Evolutionary conservation across 176 grass and related monocot genomes (phyloP).

Genomic region (Aechmea fasciata): DNA sequence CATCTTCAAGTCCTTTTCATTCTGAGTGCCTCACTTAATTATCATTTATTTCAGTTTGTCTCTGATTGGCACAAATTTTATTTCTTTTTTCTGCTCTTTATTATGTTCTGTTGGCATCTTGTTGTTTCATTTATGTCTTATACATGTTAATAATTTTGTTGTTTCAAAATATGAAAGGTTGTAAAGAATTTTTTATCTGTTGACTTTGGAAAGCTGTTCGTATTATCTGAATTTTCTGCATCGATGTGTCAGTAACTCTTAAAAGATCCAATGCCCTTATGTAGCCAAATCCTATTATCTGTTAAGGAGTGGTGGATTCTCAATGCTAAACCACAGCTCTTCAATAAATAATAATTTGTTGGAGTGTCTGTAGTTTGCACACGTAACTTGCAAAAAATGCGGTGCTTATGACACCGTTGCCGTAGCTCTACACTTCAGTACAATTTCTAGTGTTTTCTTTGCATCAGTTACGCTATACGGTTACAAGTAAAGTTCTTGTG

Average conservation of each 20-base stretch:
- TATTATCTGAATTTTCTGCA: not conserved
- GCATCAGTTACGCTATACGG: no score
- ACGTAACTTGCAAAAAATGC: no score
- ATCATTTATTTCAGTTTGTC: not conserved
- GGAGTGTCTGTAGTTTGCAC: no score
- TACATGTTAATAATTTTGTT: not conserved
- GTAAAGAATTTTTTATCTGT: not conserved
- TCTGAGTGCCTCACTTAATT: conserved; percentile 28
- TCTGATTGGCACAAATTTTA: not conserved
- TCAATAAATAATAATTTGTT: no score
- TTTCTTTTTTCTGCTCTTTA: not conserved
- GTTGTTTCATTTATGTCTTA: not conserved
- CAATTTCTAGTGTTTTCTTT: no score
- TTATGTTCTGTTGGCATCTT: not conserved
- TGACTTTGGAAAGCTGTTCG: not conserved
- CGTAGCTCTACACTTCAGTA: no score
- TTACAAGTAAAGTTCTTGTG: no score
- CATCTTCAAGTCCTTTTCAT: conserved; percentile 56
- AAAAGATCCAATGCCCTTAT: no score
- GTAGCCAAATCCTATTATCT: no score
- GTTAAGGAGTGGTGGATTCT: no score
- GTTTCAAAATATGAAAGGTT: not conserved
- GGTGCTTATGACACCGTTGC: no score
- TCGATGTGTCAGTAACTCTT: not conserved
- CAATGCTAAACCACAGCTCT: no score